Percentiles rank a stretch among this genome's conserved stretches.
Conservation (phyloP, 495 filamentous ascomycete species). For the Achaetomiella virescens region DNA sequence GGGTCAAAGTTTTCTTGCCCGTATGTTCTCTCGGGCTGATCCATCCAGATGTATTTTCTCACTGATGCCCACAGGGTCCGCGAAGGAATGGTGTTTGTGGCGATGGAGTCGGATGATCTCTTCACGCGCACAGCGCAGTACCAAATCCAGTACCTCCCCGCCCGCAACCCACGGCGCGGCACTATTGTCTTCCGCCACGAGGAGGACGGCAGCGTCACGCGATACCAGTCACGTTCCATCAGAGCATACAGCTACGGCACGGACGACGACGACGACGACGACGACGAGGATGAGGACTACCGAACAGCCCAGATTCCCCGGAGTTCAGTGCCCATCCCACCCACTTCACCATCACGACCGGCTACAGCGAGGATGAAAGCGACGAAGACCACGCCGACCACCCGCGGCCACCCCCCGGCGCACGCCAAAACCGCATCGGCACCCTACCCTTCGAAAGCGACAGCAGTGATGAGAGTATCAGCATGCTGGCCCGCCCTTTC, state of each 20-base stretch:
- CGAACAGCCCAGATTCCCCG: slow-evolving; percentile 46
- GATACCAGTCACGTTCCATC: neutral
- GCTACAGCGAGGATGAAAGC: slow-evolving; percentile 48
- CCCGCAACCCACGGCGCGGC: slow-evolving; percentile 22
- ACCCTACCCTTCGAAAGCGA: slow-evolving; percentile 46
- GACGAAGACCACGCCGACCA: slow-evolving; percentile 27
- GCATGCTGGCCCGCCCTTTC: slow-evolving; percentile 9
- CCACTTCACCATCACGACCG: slow-evolving; percentile 44
- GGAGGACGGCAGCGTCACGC: slow-evolving; percentile 33
- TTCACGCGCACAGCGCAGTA: slow-evolving; percentile 67
- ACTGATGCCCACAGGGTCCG: slow-evolving; percentile 55
- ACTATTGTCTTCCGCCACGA: slow-evolving; percentile 40
- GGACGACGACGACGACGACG: slow-evolving; percentile 38
- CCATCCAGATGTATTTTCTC: slow-evolving; percentile 14
- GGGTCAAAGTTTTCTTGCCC: slow-evolving; percentile 73
- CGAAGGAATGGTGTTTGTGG: slow-evolving; percentile 89
- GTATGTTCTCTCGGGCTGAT: slow-evolving; percentile 48
- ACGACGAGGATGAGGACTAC: slow-evolving; percentile 32
- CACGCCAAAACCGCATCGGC: slow-evolving; percentile 42
- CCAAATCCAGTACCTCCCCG: slow-evolving; percentile 59
- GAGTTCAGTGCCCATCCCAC: slow-evolving; percentile 41
- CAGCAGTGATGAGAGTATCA: slow-evolving; percentile 35
- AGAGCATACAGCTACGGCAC: slow-evolving; percentile 7
- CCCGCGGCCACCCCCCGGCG: slow-evolving; percentile 18
- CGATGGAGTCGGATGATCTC: slow-evolving; percentile 74